Evolutionary conservation across 2,329 filamentous ascomycete species (phyloP).

Genomic region (Myriosclerotinia duriaeana): DNA sequence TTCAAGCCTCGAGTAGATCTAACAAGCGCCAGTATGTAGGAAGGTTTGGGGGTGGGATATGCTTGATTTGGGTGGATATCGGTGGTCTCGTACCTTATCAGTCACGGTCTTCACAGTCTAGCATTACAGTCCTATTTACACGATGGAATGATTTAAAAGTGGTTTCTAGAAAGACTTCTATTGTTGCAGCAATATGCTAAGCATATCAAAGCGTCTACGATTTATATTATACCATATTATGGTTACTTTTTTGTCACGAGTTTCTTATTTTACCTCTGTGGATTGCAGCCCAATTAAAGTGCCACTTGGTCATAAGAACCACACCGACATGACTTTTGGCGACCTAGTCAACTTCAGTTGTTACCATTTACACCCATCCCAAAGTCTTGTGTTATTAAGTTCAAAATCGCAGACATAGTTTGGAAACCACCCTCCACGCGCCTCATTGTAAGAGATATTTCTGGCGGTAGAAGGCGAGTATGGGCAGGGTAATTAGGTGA

Average conservation of each 20-base stretch:
- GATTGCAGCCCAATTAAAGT: too few species aligned
- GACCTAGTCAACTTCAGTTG: too few species aligned
- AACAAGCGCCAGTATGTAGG: too few species aligned
- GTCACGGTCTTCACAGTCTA: too few species aligned
- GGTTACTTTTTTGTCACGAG: neutral
- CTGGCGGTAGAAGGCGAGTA: neutral
- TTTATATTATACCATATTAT: fast-evolving
- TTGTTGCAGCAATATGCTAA: neutral
- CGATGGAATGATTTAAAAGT: neutral
- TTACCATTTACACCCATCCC: neutral
- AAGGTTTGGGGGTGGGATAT: too few species aligned
- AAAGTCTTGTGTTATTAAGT: neutral
- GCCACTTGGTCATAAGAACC: too few species aligned
- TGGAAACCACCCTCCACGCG: neutral
- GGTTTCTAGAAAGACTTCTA: neutral
- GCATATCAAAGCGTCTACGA: too few species aligned
- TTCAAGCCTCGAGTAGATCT: neutral
- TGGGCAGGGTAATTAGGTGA: neutral
- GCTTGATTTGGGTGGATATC: too few species aligned
- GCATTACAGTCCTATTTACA: neutral
- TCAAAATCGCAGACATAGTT: neutral
- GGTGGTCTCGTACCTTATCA: too few species aligned
- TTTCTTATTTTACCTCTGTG: neutral
- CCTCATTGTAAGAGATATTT: too few species aligned
- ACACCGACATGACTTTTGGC: neutral